Evolutionary conservation across 805 yeast genomes (phyloP).

Genomic region (Danielia oregonensis): DNA sequence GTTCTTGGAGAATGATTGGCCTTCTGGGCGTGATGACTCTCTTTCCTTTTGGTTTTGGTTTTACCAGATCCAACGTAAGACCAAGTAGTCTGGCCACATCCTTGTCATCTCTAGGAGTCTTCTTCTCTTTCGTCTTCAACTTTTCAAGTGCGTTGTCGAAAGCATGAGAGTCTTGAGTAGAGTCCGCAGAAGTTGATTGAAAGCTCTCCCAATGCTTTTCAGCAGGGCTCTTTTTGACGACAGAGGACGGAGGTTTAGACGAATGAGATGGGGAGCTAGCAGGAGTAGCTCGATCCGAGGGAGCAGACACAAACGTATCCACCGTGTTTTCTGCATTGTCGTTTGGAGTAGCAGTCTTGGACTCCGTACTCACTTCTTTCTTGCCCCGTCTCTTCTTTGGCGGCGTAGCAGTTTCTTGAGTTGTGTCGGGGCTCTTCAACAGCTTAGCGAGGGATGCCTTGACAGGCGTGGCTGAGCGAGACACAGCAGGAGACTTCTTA

Average conservation of each 20-base stretch:
- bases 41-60: conserved; percentile 10
- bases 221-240: conserved; percentile 1
- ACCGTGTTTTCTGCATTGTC: too few relatives aligned
- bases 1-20: conserved; percentile 11
- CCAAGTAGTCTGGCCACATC: conserved; percentile 13
- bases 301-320: too few relatives aligned
- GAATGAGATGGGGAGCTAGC: too few relatives aligned
- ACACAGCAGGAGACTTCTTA: too few relatives aligned
- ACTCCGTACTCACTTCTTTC: too few relatives aligned
- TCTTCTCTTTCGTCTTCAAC: conserved; percentile 8
- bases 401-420: too few relatives aligned
- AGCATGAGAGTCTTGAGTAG: conserved; percentile 8
- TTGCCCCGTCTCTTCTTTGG: too few relatives aligned
- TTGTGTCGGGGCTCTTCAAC: conserved; percentile 5
- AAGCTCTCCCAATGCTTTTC: background rate
- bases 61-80: conserved; percentile 10
- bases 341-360: too few relatives aligned
- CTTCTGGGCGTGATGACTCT: conserved; percentile 14
- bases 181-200: too few relatives aligned
- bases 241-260: conserved; percentile 1
- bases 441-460: too few relatives aligned
- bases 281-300: too few relatives aligned
- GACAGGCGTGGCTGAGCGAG: too few relatives aligned
- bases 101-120: background rate
- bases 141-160: conserved; percentile 15